Conservation (phyloP, 2,329 filamentous ascomycete genomes). For the Trichoderma aggressivum region DNA sequence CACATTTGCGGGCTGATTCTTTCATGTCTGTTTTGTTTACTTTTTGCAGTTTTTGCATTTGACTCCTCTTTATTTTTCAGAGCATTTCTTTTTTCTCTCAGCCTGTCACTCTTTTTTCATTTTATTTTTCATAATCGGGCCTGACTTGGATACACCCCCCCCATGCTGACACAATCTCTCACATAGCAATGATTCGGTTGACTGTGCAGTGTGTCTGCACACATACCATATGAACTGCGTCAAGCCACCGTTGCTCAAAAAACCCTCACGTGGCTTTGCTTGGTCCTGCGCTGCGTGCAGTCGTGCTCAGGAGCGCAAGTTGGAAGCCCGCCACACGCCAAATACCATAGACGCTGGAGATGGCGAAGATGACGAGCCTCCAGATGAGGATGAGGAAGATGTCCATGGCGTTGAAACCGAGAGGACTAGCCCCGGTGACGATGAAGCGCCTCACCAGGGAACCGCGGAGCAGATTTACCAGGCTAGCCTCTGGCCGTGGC, state of each 20-base stretch:
- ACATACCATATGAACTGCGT: slow-evolving; percentile 99
- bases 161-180: not conserved
- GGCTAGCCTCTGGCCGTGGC: slow-evolving; percentile 92
- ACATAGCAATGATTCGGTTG: slow-evolving; percentile 82
- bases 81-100: not conserved
- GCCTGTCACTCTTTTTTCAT: not conserved
- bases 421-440: slow-evolving; percentile 61
- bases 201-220: slow-evolving; percentile 90
- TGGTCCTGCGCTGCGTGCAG: slow-evolving; percentile 98
- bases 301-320: slow-evolving; percentile 86
- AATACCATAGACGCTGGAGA: slow-evolving; percentile 66
- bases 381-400: slow-evolving; percentile 71
- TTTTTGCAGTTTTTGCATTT: not conserved
- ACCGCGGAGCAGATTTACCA: slow-evolving; percentile 89
- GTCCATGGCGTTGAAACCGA: slow-evolving; percentile 54
- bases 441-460: slow-evolving; percentile 52
- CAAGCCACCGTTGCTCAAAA: slow-evolving; percentile 84
- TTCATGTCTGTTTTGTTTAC: not conserved
- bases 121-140: not conserved
- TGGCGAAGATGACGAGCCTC: slow-evolving; percentile 59
- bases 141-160: not conserved
- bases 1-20: not conserved
- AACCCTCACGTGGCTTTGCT: slow-evolving; percentile 93
- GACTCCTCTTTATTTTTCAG: not conserved
- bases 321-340: slow-evolving; percentile 86